Conservation (phyloP, 305 asterid species). For the Fraxinus baroniana region DNA sequence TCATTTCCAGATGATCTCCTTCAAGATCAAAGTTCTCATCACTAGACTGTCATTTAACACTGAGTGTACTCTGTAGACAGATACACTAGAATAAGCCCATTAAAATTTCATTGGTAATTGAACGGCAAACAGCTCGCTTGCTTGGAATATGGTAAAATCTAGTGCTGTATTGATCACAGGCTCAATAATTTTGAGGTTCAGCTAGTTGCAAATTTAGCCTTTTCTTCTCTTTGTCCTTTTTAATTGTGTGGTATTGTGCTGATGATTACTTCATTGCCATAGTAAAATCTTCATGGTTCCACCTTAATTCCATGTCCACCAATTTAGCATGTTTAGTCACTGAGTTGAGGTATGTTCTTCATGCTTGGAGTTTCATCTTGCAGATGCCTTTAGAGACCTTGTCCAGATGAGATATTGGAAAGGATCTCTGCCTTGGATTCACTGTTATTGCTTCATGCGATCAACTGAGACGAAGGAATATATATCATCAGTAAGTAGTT, state of each 20-base stretch:
- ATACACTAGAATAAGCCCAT: neutral
- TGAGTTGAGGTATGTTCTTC: neutral
- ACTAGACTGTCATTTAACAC: neutral
- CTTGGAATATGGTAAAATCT: neutral
- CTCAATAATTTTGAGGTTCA: neutral
- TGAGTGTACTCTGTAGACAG: neutral
- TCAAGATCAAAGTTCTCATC: neutral
- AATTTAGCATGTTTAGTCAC: neutral
- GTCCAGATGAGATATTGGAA: constrained; percentile 64
- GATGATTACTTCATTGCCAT: neutral
- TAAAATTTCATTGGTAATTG: neutral
- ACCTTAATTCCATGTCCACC: neutral
- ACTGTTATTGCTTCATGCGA: constrained; percentile 91
- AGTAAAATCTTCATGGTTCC: neutral
- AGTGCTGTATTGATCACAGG: neutral
- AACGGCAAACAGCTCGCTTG: neutral
- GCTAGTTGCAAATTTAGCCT: neutral
- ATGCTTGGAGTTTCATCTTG: constrained; percentile 22
- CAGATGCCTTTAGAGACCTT: constrained; percentile 74
- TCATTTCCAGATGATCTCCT: neutral
- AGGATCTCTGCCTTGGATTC: constrained; percentile 85
- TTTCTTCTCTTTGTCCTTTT: neutral
- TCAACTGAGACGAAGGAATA: constrained; percentile 62
- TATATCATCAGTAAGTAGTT: constrained; percentile 53
- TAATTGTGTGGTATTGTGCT: neutral